phyloP scores from a whole-genome alignment of 2,329 filamentous ascomycete genomes.

The Hymenotorrendiella dingleyae region DNA sequence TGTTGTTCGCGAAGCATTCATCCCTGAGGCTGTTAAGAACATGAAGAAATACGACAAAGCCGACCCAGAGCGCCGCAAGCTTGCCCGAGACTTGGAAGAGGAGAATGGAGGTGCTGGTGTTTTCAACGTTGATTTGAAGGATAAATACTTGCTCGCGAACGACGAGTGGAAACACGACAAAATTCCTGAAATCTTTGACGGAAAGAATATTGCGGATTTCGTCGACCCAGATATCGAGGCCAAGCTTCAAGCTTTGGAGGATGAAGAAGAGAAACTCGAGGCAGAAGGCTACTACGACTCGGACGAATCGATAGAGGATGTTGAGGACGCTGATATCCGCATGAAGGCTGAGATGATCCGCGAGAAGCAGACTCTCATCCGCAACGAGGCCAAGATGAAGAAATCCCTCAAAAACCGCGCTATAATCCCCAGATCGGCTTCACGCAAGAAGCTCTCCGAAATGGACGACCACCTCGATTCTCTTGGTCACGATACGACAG shows the following conservation, averaged over 20 bases:
- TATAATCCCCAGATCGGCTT: slow-evolving; percentile 77
- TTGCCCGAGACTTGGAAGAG: slow-evolving; percentile 83
- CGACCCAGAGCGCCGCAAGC: slow-evolving; percentile 74
- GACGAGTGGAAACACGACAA: slow-evolving; percentile 95
- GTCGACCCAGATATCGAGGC: slow-evolving; percentile 94
- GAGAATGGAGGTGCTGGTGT: slow-evolving; percentile 94
- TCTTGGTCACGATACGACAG: slow-evolving; percentile 77
- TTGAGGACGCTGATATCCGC: slow-evolving; percentile 78
- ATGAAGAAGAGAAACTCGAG: slow-evolving; percentile 90
- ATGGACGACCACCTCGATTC: slow-evolving; percentile 81
- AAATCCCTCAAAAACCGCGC: slow-evolving; percentile 97
- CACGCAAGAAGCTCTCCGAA: slow-evolving; percentile 76
- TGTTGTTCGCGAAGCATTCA: slow-evolving; percentile 71
- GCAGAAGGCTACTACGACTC: slow-evolving; percentile 91
- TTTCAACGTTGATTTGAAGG: slow-evolving; percentile 86
- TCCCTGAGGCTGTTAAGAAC: slow-evolving; percentile 76
- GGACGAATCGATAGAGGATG: slow-evolving; percentile 74
- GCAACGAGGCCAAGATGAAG: slow-evolving; percentile 91
- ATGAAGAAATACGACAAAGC: slow-evolving; percentile 85
- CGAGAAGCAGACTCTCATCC: slow-evolving; percentile 87
- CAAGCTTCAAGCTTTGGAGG: slow-evolving; percentile 86
- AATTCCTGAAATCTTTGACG: slow-evolving; percentile 88
- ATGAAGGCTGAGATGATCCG: slow-evolving; percentile 93
- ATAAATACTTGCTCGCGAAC: slow-evolving; percentile 82
- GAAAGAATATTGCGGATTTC: slow-evolving; percentile 96